Conservation (phyloP, 1,284 basidiomycete species). For the Cryptococcus hybrid region DNA sequence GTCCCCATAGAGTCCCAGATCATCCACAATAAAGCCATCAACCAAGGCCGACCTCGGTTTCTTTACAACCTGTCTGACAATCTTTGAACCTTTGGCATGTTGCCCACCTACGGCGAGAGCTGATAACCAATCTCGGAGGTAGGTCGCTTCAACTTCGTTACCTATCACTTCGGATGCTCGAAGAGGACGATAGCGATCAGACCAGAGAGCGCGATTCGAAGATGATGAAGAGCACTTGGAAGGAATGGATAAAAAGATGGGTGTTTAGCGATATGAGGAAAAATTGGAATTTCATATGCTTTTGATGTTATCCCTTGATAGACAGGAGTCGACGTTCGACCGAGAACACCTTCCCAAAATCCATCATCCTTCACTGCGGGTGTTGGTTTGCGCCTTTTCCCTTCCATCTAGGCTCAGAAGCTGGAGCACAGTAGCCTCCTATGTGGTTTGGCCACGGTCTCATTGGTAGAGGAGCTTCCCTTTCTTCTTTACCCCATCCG, state of each 20-base stretch:
- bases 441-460: constrained; percentile 25
- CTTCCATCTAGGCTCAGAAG: not conserved
- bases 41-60: constrained; percentile 14
- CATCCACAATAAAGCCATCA: constrained; percentile 50
- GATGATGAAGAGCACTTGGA: constrained; percentile 1
- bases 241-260: constrained; percentile 25
- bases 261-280: constrained; percentile 22
- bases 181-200: constrained; percentile 72
- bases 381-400: too few relatives aligned
- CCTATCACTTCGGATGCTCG: constrained; percentile 73
- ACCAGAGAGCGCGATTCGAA: constrained; percentile 60
- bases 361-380: not conserved
- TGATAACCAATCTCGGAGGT: constrained; percentile 80
- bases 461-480: constrained; percentile 25
- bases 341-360: constrained; percentile 5
- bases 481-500: constrained; percentile 43
- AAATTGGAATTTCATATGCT: not conserved
- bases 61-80: constrained; percentile 38
- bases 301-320: not conserved
- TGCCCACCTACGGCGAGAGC: constrained; percentile 58
- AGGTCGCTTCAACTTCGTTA: constrained; percentile 70
- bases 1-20: constrained; percentile 36
- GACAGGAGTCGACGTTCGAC: not conserved
- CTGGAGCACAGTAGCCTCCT: not conserved
- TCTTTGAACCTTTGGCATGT: constrained; percentile 19